Evolutionary conservation across 192 early-diverging fungal genomes (phyloP), one percentile per base, ranked within the genome.

Genomic region (Phlyctochytrium arcticum): DNA sequence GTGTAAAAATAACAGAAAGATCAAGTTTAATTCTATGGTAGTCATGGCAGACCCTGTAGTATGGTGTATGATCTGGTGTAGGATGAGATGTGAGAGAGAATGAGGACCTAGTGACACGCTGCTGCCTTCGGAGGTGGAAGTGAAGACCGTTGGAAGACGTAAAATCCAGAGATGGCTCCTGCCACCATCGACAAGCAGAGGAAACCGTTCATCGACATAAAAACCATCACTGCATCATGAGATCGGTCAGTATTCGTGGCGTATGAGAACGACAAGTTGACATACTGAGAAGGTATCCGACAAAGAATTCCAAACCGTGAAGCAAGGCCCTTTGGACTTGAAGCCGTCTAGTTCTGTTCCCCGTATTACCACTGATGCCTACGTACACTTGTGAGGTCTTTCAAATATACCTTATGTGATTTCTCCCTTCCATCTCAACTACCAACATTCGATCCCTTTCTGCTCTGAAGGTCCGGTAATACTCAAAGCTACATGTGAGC

Each of bases 401-500:
- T 27, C 15, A 4, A 15, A 15, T 27, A 30, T 53, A 53, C 50
- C 50, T 2, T 27, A 26, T 27, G 30, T 53, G 50, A 15, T 27
- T 27, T 17, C 50, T 27, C 29, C 19, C 5, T 53, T 53, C 50
- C 50, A 53, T 53, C 50, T 15, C 17, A 15, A 0, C 29, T 27
- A 53, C 19, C n/a, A n/a, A n/a, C n/a, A n/a, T n/a, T n/a, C n/a
- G n/a, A n/a, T n/a, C n/a, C n/a, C n/a, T n/a, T n/a, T 4, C 9
- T 3, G 19, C 30, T 29, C 50, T 21, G 15, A 29, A 19, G 30
- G 19, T 53, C n/a, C 50, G 50, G 50, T 26, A 53, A 53, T 30
- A 53, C 29, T 53, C 50, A 53, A 53, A 53, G 24, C 50, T 53
- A n/a, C n/a, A n/a, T n/a, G n/a, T n/a, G n/a, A n/a, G n/a, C n/a